A percentile compares a stretch with the other conserved stretches of the same genome.
These are phyloP conservation scores for Emergomyces orientalis DNA, from an alignment of 2,329 filamentous ascomycete species.

Conservation along the genomic window DNA sequence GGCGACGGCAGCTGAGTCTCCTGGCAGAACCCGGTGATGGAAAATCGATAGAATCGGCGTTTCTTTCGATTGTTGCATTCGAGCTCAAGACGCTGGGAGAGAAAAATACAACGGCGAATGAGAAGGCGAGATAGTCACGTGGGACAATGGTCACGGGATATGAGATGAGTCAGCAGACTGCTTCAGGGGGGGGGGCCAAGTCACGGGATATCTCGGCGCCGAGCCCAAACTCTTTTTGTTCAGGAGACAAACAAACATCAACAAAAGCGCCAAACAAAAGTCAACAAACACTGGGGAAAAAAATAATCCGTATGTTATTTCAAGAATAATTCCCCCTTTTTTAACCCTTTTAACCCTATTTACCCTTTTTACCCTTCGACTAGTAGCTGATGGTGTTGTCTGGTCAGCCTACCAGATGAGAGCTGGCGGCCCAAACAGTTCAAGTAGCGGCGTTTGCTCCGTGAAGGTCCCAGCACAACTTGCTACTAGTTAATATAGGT, in stretches of 20 bases:
- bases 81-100: neutral
- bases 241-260: neutral
- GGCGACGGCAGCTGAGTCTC: neutral
- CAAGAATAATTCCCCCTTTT: neutral
- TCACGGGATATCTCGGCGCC: neutral
- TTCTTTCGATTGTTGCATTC: neutral
- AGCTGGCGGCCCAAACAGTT: slow-evolving; percentile 1
- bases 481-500: neutral
- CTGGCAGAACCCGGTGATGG: neutral
- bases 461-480: neutral
- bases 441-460: slow-evolving; percentile 2
- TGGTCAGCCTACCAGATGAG: neutral
- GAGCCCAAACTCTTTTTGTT: neutral
- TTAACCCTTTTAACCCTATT: neutral
- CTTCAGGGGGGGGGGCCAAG: neutral
- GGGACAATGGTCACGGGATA: neutral
- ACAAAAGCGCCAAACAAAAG: neutral
- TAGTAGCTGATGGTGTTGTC: neutral
- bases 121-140: neutral
- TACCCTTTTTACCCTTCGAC: neutral
- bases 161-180: neutral
- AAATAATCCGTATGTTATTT: too few relatives aligned
- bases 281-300: neutral
- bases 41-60: neutral
- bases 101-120: neutral